Evolutionary conservation across 805 yeast genomes (phyloP), one percentile per base, ranked within the genome.

Genomic region (Candida incommunis): DNA sequence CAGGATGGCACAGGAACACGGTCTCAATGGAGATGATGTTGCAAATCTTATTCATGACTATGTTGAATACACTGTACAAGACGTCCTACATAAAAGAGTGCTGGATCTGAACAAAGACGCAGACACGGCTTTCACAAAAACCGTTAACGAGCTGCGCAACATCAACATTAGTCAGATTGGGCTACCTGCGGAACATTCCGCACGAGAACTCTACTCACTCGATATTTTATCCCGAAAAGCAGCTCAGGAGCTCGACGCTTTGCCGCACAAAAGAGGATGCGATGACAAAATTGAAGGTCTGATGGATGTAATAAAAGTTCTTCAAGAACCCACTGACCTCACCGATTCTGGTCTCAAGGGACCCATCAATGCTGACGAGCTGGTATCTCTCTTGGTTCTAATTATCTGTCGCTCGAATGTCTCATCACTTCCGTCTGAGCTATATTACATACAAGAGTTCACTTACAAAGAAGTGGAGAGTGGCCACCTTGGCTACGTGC

Each of bases 321-420:
- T 84, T 21, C 71, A 85, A 2, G 48, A 43, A 18, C 41, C 42
- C 37, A 47, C 45, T 16, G 43, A 52, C 20, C 40, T 52, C 41
- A 48, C 25, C 18, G 47, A 26, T 29, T 46, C 48, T 22, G n/a
- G n/a, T n/a, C n/a, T n/a, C n/a, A 29, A 41, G 21, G 42, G n/a
- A 26, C 43, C 69, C 0, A 65, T 83, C 15, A 87, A 80, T 64
- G 95, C 95, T 0, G 96, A 86, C 57, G 75, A 82, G 0, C 62
- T 86, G 20, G 71, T 86, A 3, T 78, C 84, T 1, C 63, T 86
- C 40, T 61, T 86, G 47, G 71, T 84, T 2, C 65, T 85, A 61
- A 84, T 84, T 2, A 70, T 87, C 1, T 69, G 76, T 7, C 74
- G 79, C 46, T 69, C 90, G 1, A 69, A 69, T 37, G 70, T 83